Conservation (phyloP, 1,284 basidiomycete species). For the Malassezia brasiliensis region DNA sequence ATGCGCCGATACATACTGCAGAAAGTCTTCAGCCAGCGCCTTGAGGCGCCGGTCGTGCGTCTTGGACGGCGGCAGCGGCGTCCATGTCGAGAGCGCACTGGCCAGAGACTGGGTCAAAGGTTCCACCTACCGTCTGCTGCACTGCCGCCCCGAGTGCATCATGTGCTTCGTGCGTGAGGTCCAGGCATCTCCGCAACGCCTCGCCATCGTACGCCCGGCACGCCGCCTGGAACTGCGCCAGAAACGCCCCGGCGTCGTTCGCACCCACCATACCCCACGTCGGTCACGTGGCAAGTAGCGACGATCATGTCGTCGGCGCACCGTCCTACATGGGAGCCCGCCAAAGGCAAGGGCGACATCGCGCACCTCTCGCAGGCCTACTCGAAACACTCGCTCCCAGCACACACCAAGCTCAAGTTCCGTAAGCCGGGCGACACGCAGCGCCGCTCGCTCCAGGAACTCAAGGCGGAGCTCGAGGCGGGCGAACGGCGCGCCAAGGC, state of each 20-base stretch:
- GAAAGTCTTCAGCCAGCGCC: background rate
- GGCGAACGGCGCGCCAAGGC: slow-evolving; percentile 21
- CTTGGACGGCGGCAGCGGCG: background rate
- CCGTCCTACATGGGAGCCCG: slow-evolving; percentile 42
- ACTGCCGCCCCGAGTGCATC: slow-evolving; percentile 2
- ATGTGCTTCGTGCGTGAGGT: background rate
- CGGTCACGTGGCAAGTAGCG: background rate
- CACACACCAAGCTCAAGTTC: slow-evolving; percentile 44
- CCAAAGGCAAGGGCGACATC: slow-evolving; percentile 27
- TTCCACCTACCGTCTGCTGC: background rate
- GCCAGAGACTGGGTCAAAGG: background rate
- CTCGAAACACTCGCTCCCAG: slow-evolving; percentile 20
- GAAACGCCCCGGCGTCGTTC: background rate
- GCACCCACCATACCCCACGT: background rate
- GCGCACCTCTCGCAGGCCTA: slow-evolving; percentile 23
- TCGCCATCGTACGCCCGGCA: background rate
- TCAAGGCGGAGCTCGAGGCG: slow-evolving; percentile 32
- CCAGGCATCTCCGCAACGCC: background rate
- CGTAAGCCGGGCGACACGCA: slow-evolving; percentile 24
- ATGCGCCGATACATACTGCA: slow-evolving; percentile 5
- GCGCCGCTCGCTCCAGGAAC: slow-evolving; percentile 21
- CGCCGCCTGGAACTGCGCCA: slow-evolving; percentile 2
- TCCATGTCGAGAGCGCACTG: background rate
- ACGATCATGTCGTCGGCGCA: slow-evolving; percentile 37
- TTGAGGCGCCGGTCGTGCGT: slow-evolving; percentile 6